Evolutionary conservation across 495 filamentous ascomycete genomes (phyloP), one percentile per base, ranked within the genome.

Genomic region (Hyaloscypha bicolor): DNA sequence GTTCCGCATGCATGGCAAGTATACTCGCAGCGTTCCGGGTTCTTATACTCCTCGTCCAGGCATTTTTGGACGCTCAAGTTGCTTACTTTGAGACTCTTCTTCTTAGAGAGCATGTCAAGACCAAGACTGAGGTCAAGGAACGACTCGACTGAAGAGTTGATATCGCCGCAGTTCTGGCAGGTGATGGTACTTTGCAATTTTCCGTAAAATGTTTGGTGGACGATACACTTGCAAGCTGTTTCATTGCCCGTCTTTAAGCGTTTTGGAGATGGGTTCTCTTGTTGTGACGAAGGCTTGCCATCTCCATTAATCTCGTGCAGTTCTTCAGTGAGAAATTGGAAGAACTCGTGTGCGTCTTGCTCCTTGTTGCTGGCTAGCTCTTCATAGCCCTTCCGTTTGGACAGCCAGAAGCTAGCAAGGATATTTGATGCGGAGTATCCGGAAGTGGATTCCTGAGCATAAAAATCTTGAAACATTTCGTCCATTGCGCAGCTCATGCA

Each of bases 341-440:
- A 93, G 76, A 94, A 97, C 73, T 97, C 94, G 75, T 97, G 93
- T 2, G 93, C 93, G 74, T 97, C 94, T 78, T 97, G 94, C 77
- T 97, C 93, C 66, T 91, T 89, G 72, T 94, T 93, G n/a, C 93
- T 92, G 11, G 92, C 90, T 31, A 97, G 83, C n/a, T 90, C 86
- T 82, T 93, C 79, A 29, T 82, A 80, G 74, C 81, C 84, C 62
- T 84, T 90, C 62, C 81, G 78, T 69, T 81, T 84, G 12, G 87
- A 88, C 64, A 91, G 88, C 92, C 92, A 94, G 69, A 91, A 91
- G 0, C 87, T 88, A 0, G 88, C 82, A 35, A 97, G 86, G 63
- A 97, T 90, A 65, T 88, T 91, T 16, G 91, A 87, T 0, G 93
- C 91, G 4, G 91, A 92, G 67, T 93, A 95, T 0, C 92, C 92